Base-by-base conservation (phyloP, 2,329 filamentous ascomycete species). In the Parasarocladium wereldwijsianum region DNA sequence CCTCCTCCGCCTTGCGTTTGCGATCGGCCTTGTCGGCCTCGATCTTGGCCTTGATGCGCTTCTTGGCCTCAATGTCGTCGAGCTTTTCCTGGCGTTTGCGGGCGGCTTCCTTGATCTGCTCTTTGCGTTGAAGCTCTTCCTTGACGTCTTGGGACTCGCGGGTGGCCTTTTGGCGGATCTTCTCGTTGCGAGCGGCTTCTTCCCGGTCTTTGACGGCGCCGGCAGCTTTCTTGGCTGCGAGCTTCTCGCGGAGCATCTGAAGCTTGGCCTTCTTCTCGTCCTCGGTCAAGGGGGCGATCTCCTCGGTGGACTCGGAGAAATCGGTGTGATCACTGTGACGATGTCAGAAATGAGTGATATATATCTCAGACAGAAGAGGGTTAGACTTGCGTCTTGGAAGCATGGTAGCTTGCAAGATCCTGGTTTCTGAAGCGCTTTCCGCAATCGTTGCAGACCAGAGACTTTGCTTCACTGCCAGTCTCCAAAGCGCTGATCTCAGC, bases 391-490 rank as follows among this genome's bases (percentile, higher is more conserved):
- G 83, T 87, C 59, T 93, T 93, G 45, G 73, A 73, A 18, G 85
- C 90, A 50, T 98, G 90, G 50, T 84, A 93, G 44, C 87, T 78
- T 8, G 86, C 90, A 40, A 87, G 72, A 16, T 75, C 74, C 39
- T 78, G 71, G 45, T 73, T 83, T 41, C 82, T 70, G 56, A 98
- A 92, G 49, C 75, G 79, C 66, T 93, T 94, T 47, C 80, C 79
- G 49, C 90, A 98, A 33, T 94, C 87, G 40, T 93, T 90, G 66
- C 90, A 98, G 29, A 92, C 68, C 32, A 96, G 71, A 28, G 84
- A 93, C 45, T 74, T 70, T 33, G 85, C 81, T 44, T 77, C 72
- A n/a, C n/a, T n/a, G 35, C 78, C 82, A 2, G 70, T 70, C 43
- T 80, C 64, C 3, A 86, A 60, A n/a, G 71, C 66, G 5, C 74